Base-by-base conservation (phyloP, 2,329 filamentous ascomycete genomes). In the Orbilia javanica region DNA sequence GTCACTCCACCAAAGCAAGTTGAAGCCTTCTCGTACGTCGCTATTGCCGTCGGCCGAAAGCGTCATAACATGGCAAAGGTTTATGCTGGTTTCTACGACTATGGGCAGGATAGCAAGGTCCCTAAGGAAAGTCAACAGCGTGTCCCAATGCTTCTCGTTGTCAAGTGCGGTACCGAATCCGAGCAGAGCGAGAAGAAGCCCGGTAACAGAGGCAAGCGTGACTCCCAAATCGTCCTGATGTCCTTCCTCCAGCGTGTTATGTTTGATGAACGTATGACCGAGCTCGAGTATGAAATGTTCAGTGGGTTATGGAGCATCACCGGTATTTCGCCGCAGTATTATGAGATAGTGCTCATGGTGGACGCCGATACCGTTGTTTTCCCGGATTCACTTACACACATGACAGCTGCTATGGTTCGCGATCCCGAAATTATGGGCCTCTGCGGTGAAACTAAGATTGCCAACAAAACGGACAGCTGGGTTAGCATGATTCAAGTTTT, bases 191-290 rank as follows among this genome's bases (percentile, higher is more conserved):
- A 92, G 82, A 88, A 92, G 72, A 99, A 99, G 85, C 93, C 96
- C 11, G 96, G 96, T 82, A 99, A 99, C 85, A 90, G 96, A 85
- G 96, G 96, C 85, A 99, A 99, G 88, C 93, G 96, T 84, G 96
- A 99, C 88, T 97, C 93, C 86, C 96, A 99, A 85, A 97, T 99
- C 83, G 96, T 99, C 81, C 88, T 99, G 81, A 99, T 99, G 96
- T 97, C 94, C 4, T 99, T 99, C 88, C 86, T 99, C 81, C 96
- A 99, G 84, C 99, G 99, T 86, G 96, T 99, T 83, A 99, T 99
- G 96, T 99, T 99, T 82, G 96, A 99, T 84, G 96, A 99, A 86
- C 92, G 96, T 79, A 99, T 99, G 96, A 99, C 96, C 18, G 95
- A 99, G 84, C 91, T 99, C 65, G 96, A 99, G 84, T 99, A 94